Evolutionary conservation across 2,329 filamentous ascomycete genomes (phyloP), one percentile per base, ranked within the genome.

Genomic region (Trichoderma cornu-damae): DNA sequence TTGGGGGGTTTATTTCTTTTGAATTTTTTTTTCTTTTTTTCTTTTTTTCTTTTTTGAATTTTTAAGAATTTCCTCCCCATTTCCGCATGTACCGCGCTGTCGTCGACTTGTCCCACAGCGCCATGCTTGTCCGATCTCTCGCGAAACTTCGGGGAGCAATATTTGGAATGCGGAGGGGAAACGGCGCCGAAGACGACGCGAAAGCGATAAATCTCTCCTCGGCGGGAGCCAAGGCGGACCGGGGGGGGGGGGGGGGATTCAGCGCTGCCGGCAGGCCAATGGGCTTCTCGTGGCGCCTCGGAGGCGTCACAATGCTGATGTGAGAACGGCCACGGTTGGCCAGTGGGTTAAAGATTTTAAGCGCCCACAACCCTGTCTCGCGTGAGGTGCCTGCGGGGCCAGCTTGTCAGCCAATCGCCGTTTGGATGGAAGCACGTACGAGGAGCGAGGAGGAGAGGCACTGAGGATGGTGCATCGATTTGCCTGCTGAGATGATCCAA

Each of bases 341-440:
- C 47, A 20, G 43, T 20, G 7, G 40, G 20, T 9, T 28, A 30
- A 26, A 54, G 35, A n/a, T n/a, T n/a, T 48, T 59, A 59, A 59
- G 57, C 57, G 57, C 57, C 57, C 50, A 49, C 55, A 35, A 54
- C 50, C 57, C 57, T 59, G 55, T 47, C 42, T 47, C 42, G 52
- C 42, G 20, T 38, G 52, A n/a, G 40, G 42, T 46, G 32, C 24
- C 32, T 47, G 52, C 51, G 51, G 51, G 46, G 40, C 42, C 30
- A n/a, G 37, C 38, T 32, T 18, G 6, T 20, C 8, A 26, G 12
- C 52, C 52, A 55, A 47, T 55, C 42, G 52, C 52, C 30, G 26
- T 24, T 42, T 30, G 42, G 6, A 38, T 55, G 22, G 40, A n/a
- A 20, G 52, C 42, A 11, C 14, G 37, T 32, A 6, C 30, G 14